Base-by-base conservation (phyloP, 2,329 filamentous ascomycete species). In the Neopestalotiopsis sp. region DNA sequence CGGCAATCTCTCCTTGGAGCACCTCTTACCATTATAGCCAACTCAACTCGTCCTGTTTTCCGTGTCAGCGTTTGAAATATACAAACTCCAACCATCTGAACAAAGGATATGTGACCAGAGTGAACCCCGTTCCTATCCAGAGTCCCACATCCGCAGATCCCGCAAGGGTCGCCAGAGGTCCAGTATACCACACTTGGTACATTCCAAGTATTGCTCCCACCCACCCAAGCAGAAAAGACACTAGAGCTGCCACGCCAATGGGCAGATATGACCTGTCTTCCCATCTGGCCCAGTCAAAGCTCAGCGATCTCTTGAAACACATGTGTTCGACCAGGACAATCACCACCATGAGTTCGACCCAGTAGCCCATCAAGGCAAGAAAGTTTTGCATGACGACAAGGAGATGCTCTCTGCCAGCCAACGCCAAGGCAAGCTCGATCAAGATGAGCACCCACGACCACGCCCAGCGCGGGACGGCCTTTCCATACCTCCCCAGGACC, bases 301-400 rank as follows among this genome's bases (percentile, higher is more conserved):
- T 82, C 1, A 75, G 74, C 63, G 77, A 81, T 3, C 82, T 80
- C 1, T 89, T 83, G 77, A 92, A 92, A 63, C 92, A 81, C 24
- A 90, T 76, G 63, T 90, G 86, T 74, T 93, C 91, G 74, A 89
- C 84, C 2, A 90, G 77, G 1, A 88, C 81, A 61, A 92, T 90
- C 1, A 86, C 85, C 4, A 66, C 53, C 64, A 57, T 57, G 53
- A 66, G 20, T 49, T 57, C 45, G 17, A 91, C 85, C 90, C 89
- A 92, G 78, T 92, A 92, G 1, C 90, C 91, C 88, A 92, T 92
- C 28, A 92, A 79, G 0, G 89, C 89, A 5, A 92, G 82, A 76
- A 92, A 92, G 75, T 92, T 92, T 12, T 88, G 89, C 76, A 92
- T 91, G 69, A 92, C 91, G 32, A 84, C 84, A 0, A 89, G 86